These are phyloP conservation scores for Suhomyces kunorum DNA, from an alignment of 1,139 yeast genomes.

Conservation along the genomic window DNA sequence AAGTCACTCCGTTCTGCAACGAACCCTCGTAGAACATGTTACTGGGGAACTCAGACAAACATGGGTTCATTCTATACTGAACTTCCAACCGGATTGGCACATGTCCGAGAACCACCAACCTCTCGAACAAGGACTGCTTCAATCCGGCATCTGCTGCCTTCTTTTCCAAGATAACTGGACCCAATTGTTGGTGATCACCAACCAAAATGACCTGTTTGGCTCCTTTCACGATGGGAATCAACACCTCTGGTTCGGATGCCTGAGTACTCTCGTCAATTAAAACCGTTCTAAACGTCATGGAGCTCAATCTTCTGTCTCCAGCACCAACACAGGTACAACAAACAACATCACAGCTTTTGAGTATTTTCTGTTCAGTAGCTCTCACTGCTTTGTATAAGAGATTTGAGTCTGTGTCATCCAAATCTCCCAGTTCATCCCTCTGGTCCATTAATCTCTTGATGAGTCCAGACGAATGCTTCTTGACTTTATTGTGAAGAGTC, in stretches of 20 bases:
- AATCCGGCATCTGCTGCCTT: constrained; percentile 86
- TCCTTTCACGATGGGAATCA: constrained; percentile 86
- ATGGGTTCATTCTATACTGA: constrained; percentile 95
- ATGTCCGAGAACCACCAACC: constrained; percentile 82
- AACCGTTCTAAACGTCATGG: constrained; percentile 67
- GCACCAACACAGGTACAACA: constrained; percentile 95
- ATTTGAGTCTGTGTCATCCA: constrained; percentile 55
- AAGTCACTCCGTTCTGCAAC: constrained; percentile 86
- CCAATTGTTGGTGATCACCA: constrained; percentile 95
- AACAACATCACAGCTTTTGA: constrained; percentile 72
- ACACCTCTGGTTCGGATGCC: constrained; percentile 88
- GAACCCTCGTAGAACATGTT: constrained; percentile 94
- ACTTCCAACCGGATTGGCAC: constrained; percentile 85
- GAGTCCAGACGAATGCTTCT: constrained; percentile 50
- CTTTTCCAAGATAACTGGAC: constrained; percentile 82
- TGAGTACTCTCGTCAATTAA: constrained; percentile 92
- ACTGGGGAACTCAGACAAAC: constrained; percentile 82
- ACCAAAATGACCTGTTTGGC: constrained; percentile 87
- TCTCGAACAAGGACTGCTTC: constrained; percentile 80
- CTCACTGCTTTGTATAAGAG: constrained; percentile 44
- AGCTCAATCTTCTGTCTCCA: constrained; percentile 64
- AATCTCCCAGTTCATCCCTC: constrained; percentile 70
- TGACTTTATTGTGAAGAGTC: constrained; percentile 54
- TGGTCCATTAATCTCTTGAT: constrained; percentile 59
- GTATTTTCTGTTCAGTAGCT: constrained; percentile 49